These are phyloP conservation scores for Rosa persica DNA, from an alignment of 306 rosid genomes.

Conservation along the genomic window DNA sequence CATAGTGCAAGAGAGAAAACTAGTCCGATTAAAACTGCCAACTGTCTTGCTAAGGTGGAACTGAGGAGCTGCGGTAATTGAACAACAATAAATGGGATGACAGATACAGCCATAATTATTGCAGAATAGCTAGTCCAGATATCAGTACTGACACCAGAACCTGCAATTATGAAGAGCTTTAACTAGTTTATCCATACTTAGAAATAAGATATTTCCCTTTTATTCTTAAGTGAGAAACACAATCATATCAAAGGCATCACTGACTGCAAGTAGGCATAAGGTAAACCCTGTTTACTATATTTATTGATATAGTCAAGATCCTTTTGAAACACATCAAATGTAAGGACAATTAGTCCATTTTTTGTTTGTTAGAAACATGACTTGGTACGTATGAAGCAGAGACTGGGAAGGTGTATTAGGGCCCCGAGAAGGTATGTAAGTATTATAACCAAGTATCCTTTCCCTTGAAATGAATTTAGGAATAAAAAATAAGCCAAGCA, in stretches of 20 bases:
- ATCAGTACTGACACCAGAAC: conserved; percentile 95
- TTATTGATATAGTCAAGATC: not conserved
- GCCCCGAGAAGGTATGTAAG: not conserved
- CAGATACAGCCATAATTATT: conserved; percentile 70
- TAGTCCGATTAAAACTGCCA: conserved; percentile 78
- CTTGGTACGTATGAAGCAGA: not conserved
- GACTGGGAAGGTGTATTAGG: not conserved
- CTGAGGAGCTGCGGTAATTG: conserved; percentile 78
- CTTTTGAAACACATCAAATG: not conserved
- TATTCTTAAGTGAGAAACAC: not conserved
- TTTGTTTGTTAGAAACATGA: not conserved
- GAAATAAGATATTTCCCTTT: conserved; percentile 10
- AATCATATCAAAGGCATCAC: not conserved
- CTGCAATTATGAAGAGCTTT: conserved; percentile 46
- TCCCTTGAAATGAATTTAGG: not conserved
- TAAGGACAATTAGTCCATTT: not conserved
- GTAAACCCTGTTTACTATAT: not conserved
- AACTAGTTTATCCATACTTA: not conserved
- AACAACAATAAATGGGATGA: conserved; percentile 78
- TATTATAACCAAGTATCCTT: no score
- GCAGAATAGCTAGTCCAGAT: conserved; percentile 94
- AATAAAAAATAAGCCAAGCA: not conserved
- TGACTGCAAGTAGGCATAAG: not conserved
- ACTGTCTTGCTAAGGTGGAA: conserved; percentile 71
- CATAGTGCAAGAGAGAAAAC: conserved; percentile 51